Conservation (phyloP, 495 filamentous ascomycete species). For the Talaromyces wortmannii region DNA sequence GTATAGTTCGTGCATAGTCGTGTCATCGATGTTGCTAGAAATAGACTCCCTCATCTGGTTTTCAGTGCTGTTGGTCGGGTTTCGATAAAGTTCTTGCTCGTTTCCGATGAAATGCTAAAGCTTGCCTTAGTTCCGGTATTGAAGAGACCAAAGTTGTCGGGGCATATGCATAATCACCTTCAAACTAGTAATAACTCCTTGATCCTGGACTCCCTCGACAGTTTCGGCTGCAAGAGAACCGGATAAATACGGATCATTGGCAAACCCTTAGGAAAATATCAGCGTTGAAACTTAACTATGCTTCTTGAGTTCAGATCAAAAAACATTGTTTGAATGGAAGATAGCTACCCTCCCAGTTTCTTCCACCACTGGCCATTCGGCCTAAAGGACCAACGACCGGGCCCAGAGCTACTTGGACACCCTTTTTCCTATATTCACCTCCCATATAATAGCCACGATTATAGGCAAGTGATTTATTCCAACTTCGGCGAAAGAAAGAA, state of each 20-base stretch:
- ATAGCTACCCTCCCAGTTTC: slow-evolving; percentile 61
- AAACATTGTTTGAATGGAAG: no score
- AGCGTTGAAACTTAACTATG: no score
- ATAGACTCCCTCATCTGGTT: slow-evolving; percentile 37
- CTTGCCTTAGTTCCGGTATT: slow-evolving; percentile 30
- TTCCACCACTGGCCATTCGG: slow-evolving; percentile 57
- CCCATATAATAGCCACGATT: slow-evolving; percentile 46
- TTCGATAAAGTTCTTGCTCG: slow-evolving; percentile 50
- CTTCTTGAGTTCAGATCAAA: no score
- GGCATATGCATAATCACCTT: no score
- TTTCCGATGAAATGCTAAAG: slow-evolving; percentile 52
- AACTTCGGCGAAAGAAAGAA: slow-evolving; percentile 8
- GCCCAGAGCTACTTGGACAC: slow-evolving; percentile 48
- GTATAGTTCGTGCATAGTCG: slow-evolving; percentile 67
- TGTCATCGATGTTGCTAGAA: slow-evolving; percentile 61
- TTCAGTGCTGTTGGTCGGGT: slow-evolving; percentile 33
- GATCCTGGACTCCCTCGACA: slow-evolving; percentile 38
- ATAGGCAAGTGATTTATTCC: slow-evolving; percentile 47
- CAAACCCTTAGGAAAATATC: slow-evolving; percentile 21
- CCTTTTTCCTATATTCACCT: slow-evolving; percentile 48
- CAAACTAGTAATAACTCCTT: no score
- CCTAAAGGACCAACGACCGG: slow-evolving; percentile 60
- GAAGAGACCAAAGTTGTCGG: no score
- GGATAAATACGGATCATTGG: slow-evolving; percentile 51
- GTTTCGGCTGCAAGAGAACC: slow-evolving; percentile 42